These are phyloP conservation scores for Theileria sp. DNA, from an alignment of 169 alveolate genomes.

Conservation along the genomic window DNA sequence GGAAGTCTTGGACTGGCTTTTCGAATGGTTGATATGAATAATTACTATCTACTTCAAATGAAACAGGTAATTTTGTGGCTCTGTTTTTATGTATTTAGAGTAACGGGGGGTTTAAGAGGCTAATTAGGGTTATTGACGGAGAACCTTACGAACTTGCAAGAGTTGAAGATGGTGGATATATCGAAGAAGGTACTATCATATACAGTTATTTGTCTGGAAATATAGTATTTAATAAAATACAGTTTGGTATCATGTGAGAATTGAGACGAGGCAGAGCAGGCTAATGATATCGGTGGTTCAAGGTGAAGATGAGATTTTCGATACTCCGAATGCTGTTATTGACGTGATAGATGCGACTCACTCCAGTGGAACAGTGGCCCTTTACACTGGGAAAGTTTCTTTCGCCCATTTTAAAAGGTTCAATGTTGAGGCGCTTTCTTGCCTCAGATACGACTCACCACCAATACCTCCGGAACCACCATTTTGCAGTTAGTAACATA, in stretches of 20 bases:
- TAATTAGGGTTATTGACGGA: slow-evolving; percentile 81
- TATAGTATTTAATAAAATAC: slow-evolving; percentile 52
- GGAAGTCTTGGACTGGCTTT: slow-evolving; percentile 65
- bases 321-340: slow-evolving; percentile 68
- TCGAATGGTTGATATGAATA: slow-evolving; percentile 52
- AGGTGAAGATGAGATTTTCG: slow-evolving; percentile 66
- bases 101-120: slow-evolving; percentile 80
- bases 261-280: slow-evolving; percentile 71
- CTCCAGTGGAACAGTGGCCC: slow-evolving; percentile 78
- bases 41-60: slow-evolving; percentile 62
- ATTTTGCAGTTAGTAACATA: slow-evolving; percentile 74
- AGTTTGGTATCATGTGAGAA: slow-evolving; percentile 78
- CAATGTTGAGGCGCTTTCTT: slow-evolving; percentile 76
- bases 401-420: slow-evolving; percentile 71
- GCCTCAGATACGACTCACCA: slow-evolving; percentile 67
- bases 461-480: slow-evolving; percentile 75
- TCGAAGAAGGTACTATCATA: slow-evolving; percentile 42
- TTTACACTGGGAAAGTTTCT: slow-evolving; percentile 75
- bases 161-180: slow-evolving; percentile 68
- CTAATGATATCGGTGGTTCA: slow-evolving; percentile 57
- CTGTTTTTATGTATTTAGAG: not conserved
- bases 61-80: slow-evolving; percentile 23
- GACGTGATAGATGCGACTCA: slow-evolving; percentile 77
- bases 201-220: not conserved
- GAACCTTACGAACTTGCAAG: slow-evolving; percentile 80